A percentile compares a stretch with the other conserved stretches of the same genome.
Conservation (phyloP, 2,329 filamentous ascomycete species). For the Diaporthe australafricana region DNA sequence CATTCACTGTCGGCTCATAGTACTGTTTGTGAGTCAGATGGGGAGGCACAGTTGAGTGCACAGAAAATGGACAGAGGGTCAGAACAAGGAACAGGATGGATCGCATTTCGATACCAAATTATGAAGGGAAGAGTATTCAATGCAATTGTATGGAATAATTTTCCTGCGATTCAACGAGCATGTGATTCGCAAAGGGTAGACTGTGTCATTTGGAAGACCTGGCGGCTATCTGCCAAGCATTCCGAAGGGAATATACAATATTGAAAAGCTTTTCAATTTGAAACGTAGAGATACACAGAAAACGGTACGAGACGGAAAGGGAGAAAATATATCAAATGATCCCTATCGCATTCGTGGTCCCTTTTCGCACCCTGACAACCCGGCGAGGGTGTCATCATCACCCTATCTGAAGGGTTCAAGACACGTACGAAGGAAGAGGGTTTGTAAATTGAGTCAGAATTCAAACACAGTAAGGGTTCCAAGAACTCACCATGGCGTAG, state of each 20-base stretch:
- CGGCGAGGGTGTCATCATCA: not conserved
- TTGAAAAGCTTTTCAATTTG: not conserved
- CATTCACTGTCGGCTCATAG: no score
- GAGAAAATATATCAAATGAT: not conserved
- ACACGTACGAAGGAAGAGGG: not conserved
- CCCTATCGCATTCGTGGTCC: not conserved
- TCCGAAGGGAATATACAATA: not conserved
- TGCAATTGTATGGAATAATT: no score
- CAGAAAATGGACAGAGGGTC: no score
- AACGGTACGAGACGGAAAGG: not conserved
- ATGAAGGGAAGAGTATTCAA: no score
- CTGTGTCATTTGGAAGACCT: no score
- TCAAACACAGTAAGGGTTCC: not conserved
- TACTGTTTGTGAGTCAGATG: no score
- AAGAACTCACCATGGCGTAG: no score
- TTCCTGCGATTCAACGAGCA: no score
- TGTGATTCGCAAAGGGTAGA: not conserved
- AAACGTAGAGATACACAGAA: not conserved
- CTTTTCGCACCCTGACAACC: constrained; percentile 2
- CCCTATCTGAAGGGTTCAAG: constrained; percentile 18
- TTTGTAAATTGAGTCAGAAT: not conserved
- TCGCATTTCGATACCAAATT: no score
- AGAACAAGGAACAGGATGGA: no score
- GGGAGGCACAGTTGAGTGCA: no score
- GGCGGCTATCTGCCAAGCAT: not conserved